Percentiles rank a stretch among this genome's conserved stretches.
Evolutionary conservation across 1,284 basidiomycete genomes (phyloP).

Genomic region (Moesziomyces parantarcticus): DNA sequence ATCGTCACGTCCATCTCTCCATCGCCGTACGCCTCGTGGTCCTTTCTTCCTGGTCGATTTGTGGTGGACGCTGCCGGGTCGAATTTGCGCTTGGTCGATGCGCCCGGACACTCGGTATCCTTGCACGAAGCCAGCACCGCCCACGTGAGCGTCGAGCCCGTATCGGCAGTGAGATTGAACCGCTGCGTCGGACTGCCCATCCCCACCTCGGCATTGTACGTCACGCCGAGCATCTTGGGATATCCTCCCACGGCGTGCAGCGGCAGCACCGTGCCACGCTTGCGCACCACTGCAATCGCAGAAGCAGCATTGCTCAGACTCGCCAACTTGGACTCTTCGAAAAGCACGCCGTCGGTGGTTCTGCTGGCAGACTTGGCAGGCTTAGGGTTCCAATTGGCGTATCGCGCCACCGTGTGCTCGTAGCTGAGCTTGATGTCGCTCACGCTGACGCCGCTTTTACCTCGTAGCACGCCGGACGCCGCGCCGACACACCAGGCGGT

Average conservation of each 20-base stretch:
- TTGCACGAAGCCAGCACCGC: slow-evolving; percentile 20
- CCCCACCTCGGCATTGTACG: slow-evolving; percentile 28
- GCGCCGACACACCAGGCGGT: not conserved
- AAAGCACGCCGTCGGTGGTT: not conserved
- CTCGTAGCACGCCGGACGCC: too few species aligned
- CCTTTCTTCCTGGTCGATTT: slow-evolving; percentile 5
- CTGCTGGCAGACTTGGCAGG: not conserved
- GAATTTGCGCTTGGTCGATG: slow-evolving; percentile 16
- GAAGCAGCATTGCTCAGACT: not conserved
- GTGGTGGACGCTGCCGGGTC: slow-evolving; percentile 13
- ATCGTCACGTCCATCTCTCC: slow-evolving; percentile 39
- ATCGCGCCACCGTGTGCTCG: slow-evolving; percentile 17
- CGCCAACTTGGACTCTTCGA: slow-evolving; percentile 8
- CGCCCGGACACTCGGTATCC: slow-evolving; percentile 21
- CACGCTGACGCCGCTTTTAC: not conserved
- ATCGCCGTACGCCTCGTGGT: slow-evolving; percentile 43
- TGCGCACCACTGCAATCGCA: not conserved
- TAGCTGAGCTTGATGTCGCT: slow-evolving; percentile 20
- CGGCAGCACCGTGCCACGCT: slow-evolving; percentile 15
- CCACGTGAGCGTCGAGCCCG: slow-evolving; percentile 42
- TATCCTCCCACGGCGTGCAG: slow-evolving; percentile 25
- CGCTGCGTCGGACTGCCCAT: slow-evolving; percentile 27
- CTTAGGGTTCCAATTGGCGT: slow-evolving; percentile 14
- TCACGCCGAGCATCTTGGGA: slow-evolving; percentile 36
- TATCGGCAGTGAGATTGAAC: slow-evolving; percentile 39